These are phyloP conservation scores for Salix viminalis DNA, from an alignment of 345 rosid genomes.

Conservation along the genomic window DNA sequence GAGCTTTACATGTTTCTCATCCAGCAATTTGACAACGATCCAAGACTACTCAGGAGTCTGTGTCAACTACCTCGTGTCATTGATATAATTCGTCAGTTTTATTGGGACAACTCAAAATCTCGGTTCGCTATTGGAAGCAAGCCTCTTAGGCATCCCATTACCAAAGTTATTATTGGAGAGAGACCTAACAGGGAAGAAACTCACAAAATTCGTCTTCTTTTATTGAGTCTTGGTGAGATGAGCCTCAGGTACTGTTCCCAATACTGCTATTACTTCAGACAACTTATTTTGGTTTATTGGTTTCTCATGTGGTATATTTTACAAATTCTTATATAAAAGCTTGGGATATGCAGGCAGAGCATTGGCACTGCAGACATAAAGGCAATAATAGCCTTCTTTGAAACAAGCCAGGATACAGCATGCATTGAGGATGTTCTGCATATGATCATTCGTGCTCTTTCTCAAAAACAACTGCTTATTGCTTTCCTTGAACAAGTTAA, in stretches of 20 bases:
- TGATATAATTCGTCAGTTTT: constrained; percentile 71
- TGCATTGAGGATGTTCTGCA: constrained; percentile 91
- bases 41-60: constrained; percentile 64
- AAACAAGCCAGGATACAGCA: constrained; percentile 82
- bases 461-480: constrained; percentile 64
- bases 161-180: constrained; percentile 55
- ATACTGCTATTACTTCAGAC: not conserved
- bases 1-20: constrained; percentile 90
- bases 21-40: constrained; percentile 82
- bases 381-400: constrained; percentile 72
- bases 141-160: constrained; percentile 70
- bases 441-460: constrained; percentile 84
- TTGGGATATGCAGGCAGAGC: constrained; percentile 57
- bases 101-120: constrained; percentile 77
- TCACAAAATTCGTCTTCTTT: constrained; percentile 88
- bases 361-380: constrained; percentile 63
- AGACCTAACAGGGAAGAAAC: constrained; percentile 80
- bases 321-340: constrained; percentile 10
- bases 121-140: constrained; percentile 60
- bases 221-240: constrained; percentile 96
- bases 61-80: constrained; percentile 75
- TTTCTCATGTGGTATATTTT: not conserved
- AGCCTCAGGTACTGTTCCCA: constrained; percentile 61
- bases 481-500: constrained; percentile 88
- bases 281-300: not conserved